Percentiles rank a stretch among this genome's conserved stretches.
Conservation (phyloP, 768 basidiomycete genomes). For the Cubamyces lactineus region DNA sequence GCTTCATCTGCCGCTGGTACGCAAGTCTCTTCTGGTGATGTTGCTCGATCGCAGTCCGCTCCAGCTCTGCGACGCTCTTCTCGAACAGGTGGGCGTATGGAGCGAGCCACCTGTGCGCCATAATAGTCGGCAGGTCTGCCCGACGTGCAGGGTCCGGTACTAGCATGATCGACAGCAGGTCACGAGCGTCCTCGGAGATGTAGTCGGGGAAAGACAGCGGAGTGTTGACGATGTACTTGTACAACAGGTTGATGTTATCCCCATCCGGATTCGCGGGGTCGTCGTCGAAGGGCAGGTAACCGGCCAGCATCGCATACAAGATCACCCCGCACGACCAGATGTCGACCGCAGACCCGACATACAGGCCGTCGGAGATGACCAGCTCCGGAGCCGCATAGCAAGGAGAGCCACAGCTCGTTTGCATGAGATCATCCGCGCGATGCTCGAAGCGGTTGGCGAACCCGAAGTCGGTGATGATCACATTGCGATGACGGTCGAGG, state of each 20-base stretch:
- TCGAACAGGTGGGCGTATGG: slow-evolving; percentile 68
- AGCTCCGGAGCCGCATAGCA: slow-evolving; percentile 99
- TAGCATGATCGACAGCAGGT: slow-evolving; percentile 89
- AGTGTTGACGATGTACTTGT: slow-evolving; percentile 98
- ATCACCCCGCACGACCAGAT: slow-evolving; percentile 98
- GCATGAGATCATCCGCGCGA: slow-evolving; percentile 93
- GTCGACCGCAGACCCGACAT: slow-evolving; percentile 96
- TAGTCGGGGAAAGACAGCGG: slow-evolving; percentile 97
- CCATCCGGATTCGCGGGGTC: slow-evolving; percentile 98
- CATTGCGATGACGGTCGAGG: slow-evolving; percentile 95
- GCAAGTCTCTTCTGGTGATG: slow-evolving; percentile 82
- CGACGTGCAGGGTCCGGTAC: slow-evolving; percentile 88
- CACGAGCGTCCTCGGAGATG: slow-evolving; percentile 79
- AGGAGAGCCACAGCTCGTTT: slow-evolving; percentile 94
- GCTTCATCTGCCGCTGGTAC: slow-evolving; percentile 80
- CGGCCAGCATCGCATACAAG: slow-evolving; percentile 95
- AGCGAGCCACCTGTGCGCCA: slow-evolving; percentile 86
- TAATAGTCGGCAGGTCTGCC: slow-evolving; percentile 75
- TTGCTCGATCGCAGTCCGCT: slow-evolving; percentile 78
- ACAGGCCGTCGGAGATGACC: slow-evolving; percentile 95
- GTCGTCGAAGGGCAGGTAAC: slow-evolving; percentile 98
- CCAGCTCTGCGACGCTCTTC: slow-evolving; percentile 75
- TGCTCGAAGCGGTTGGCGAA: slow-evolving; percentile 98
- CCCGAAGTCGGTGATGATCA: slow-evolving; percentile 99
- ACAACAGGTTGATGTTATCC: slow-evolving; percentile 98